Evolutionary conservation across 495 filamentous ascomycete genomes (phyloP), one percentile per base, ranked within the genome.

Genomic region (Annulohypoxylon stygium): DNA sequence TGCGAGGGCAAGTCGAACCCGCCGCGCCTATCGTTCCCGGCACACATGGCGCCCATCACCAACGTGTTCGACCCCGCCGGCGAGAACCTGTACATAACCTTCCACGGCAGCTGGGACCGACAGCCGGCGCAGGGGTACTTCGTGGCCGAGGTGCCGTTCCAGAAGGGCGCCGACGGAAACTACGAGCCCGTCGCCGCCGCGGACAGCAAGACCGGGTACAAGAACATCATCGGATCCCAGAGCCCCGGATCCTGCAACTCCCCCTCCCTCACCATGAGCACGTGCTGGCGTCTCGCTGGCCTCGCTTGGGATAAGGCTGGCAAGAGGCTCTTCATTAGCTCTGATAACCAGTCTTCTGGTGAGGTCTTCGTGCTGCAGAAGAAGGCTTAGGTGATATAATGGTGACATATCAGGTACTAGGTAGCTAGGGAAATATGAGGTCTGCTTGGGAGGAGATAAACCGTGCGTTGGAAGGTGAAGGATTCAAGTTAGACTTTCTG

Each of bases 51-150:
- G 0, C 88, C 88, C 12, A 80, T 90, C 34, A 85, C 86, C 68
- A 85, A 87, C 62, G 84, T 77, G 39, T 77, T 81, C 61, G 78
- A 83, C 61, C 76, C 78, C 65, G 78, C 75, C 26, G 80, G 64
- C 2, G 74, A 79, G 37, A 87, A 77, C 82, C 82, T 87, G 57
- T 90, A 84, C 78, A 80, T 90, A 36, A 81, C 85, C 4, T 88
- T 90, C 71, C 88, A 90, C 66, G 88, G 88, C 5, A 85, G 82
- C 64, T 90, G 88, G 88, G 70, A 89, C 74, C 83, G 87, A 2
- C 76, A 82, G 18, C 75, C 78, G 14, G 86, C 88, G 0, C 69
- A 81, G 4, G 88, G 88, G 2, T 90, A 90, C 75, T 84, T 84
- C 67, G 74, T 89, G 0, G 78, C 84, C 14, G 77, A 83, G 61